A percentile compares a stretch with the other conserved stretches of the same genome.
Conservation (phyloP, 192 early-diverging fungal genomes). For the Podila epicladia region DNA sequence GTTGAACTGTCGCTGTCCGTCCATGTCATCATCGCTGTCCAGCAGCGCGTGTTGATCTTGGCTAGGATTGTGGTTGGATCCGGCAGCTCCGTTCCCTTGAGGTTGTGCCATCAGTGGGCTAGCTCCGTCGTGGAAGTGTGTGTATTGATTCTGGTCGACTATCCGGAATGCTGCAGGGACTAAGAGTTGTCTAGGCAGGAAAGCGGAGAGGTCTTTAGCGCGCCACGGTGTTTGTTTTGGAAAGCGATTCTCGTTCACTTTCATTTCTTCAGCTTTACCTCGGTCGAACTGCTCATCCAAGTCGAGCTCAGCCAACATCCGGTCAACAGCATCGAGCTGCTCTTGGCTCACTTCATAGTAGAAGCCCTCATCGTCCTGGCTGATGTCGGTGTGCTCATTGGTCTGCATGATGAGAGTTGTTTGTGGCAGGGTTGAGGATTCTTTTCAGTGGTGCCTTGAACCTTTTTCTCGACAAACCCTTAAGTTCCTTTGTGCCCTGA, state of each 20-base stretch:
- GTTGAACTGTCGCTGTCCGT: not conserved
- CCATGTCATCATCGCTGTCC: not conserved
- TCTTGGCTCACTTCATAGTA: constrained; percentile 44
- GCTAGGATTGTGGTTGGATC: not conserved
- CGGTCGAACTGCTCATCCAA: constrained; percentile 34
- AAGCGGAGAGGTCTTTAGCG: not conserved
- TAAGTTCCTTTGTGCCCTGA: too few relatives aligned
- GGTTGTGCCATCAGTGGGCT: too few relatives aligned
- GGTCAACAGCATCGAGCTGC: constrained; percentile 46
- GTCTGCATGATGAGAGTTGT: constrained; percentile 7
- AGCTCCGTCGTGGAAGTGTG: not conserved
- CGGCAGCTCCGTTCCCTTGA: too few relatives aligned
- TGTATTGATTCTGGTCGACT: constrained; percentile 24
- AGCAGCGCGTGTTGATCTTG: not conserved
- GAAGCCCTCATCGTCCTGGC: not conserved
- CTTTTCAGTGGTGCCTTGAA: not conserved
- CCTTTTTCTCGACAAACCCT: not conserved
- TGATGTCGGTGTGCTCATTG: constrained; percentile 12
- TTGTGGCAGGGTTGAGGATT: not conserved
- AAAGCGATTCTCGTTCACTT: not conserved
- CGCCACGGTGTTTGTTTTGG: not conserved
- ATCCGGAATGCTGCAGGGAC: constrained; percentile 47
- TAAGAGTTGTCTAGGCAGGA: constrained; percentile 12
- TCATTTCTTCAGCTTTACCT: constrained; percentile 18
- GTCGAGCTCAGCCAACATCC: constrained; percentile 46